Evolutionary conservation across 306 rosid genomes (phyloP).

Genomic region (Calophaca sinica): DNA sequence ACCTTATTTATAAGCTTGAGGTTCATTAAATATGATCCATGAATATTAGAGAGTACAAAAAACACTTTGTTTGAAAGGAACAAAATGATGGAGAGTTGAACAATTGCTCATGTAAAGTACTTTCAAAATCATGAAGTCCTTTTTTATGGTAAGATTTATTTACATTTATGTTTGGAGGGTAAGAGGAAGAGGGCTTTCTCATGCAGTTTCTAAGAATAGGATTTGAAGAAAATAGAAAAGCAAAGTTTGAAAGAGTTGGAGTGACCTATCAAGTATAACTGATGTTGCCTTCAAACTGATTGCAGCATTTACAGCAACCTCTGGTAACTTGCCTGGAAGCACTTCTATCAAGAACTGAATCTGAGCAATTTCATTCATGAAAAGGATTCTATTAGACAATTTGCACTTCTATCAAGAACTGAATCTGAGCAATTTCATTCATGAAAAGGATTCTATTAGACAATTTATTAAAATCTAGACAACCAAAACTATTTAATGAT

Average conservation of each 20-base stretch:
- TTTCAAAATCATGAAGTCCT: background rate
- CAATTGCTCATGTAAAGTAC: background rate
- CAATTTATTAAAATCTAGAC: slow-evolving; percentile 16
- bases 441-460: slow-evolving; percentile 4
- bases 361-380: slow-evolving; percentile 46
- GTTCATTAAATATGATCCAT: background rate
- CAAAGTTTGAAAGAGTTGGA: background rate
- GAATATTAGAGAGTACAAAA: background rate
- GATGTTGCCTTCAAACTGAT: slow-evolving; percentile 55
- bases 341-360: slow-evolving; percentile 57
- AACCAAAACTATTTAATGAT: background rate
- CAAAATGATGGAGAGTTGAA: background rate
- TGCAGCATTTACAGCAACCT: slow-evolving; percentile 57
- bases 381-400: slow-evolving; percentile 9
- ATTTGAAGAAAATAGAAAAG: background rate
- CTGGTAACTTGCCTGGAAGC: slow-evolving; percentile 54
- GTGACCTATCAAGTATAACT: slow-evolving; percentile 75
- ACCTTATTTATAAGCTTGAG: background rate
- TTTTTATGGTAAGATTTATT: background rate
- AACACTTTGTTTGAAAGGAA: too few species aligned
- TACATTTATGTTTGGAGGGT: background rate
- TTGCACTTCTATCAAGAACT: slow-evolving; percentile 54
- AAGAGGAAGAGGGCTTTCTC: background rate
- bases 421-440: slow-evolving; percentile 51
- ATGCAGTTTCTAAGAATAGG: background rate